A percentile compares a stretch with the other conserved stretches of the same genome.
These are phyloP conservation scores for Trichopus zeylanicus DNA, from an alignment of 116 monocot genomes.

Conservation along the genomic window DNA sequence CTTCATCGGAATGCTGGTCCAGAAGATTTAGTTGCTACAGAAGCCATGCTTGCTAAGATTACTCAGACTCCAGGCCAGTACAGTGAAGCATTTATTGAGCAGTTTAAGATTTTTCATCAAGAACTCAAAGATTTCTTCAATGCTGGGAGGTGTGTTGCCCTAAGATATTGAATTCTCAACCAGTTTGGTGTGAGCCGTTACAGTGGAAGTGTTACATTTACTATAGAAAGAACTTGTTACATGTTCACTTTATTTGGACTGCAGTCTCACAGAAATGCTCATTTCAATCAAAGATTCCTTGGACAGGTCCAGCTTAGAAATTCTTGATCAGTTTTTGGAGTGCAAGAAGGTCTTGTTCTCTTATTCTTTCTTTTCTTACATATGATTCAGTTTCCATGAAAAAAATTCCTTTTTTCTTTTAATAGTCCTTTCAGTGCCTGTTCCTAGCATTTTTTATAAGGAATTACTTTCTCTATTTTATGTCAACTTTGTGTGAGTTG, in stretches of 20 bases:
- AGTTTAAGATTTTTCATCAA: conserved; percentile 86
- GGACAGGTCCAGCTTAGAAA: conserved; percentile 39
- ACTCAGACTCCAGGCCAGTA: conserved; percentile 75
- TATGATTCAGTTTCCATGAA: no score
- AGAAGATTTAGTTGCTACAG: conserved; percentile 95
- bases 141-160: conserved; percentile 79
- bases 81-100: conserved; percentile 75
- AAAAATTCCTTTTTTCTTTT: neutral
- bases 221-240: no score
- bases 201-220: no score
- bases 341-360: conserved; percentile 67
- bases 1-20: conserved; percentile 98
- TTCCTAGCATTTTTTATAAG: no score
- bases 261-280: conserved; percentile 78
- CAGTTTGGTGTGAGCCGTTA: no score
- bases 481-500: no score
- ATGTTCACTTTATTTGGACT: no score
- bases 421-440: neutral
- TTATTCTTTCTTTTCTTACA: neutral
- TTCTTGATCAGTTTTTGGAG: conserved; percentile 51
- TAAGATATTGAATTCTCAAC: neutral
- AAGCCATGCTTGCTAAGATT: conserved; percentile 87
- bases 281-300: conserved; percentile 83
- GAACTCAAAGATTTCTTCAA: conserved; percentile 99
- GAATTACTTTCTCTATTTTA: no score